Evolutionary conservation across 257 asterid genomes (phyloP), one percentile per base, ranked within the genome.

Genomic region (Solanum etuberosum): DNA sequence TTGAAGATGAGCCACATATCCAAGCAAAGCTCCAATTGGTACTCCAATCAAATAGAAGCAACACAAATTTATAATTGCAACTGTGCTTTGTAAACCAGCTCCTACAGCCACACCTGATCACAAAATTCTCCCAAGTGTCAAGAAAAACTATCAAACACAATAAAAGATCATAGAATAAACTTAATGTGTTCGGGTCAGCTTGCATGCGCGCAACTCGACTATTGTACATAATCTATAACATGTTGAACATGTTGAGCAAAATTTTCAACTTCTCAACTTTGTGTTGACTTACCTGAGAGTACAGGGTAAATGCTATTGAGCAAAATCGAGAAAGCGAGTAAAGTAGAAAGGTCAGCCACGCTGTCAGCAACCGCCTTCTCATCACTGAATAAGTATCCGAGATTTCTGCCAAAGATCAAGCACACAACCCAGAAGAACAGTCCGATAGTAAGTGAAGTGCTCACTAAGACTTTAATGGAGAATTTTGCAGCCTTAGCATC

Each of bases 71-170:
- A 96, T 91, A 21, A 92, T 20, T 21, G 99, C 98, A 14, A 94
- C 98, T 25, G 88, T 89, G 83, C 91, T 92, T 87, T 96, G 99
- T 82, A 94, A 54, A 40, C 98, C 99, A 11, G 98, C 97, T 87
- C 98, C 99, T 0, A 96, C 93, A 5, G 99, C 95, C 91, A 96
- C 97, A 12, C 99, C 99, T 96, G 93, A 65, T 42, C 31, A 23
- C 81, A 87, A 25, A 51, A 15, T 5, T 20, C 18, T 25, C 43
- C 43, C 20, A 3, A 83, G 6, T 35, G 48, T 65, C 87, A 65
- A 34, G 35, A 37, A 78, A 43, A 43, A 78, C 3, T 8, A 42
- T 25, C 15, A 0, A 77, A 25, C 15, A 27, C 61, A 14, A 40
- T 7, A 35, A 35, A 20, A 5, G 48, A 73, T 35, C 31, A 73